Evolutionary conservation across 164 flowering plant species (phyloP).

Genomic region (Houttuynia cordata): DNA sequence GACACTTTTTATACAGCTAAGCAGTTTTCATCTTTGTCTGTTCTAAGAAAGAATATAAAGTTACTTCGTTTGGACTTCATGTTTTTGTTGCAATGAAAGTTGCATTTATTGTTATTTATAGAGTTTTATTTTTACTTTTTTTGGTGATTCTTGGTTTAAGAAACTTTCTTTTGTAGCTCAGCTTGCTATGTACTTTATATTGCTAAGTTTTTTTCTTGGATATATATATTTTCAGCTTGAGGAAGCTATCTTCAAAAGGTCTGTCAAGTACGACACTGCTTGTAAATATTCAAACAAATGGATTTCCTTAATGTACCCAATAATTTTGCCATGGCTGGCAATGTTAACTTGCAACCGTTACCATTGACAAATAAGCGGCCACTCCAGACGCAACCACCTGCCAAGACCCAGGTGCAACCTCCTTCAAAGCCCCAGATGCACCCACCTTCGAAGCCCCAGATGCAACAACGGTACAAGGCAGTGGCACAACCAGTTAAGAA

Average conservation of each 20-base stretch:
- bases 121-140: no score
- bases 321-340: slow-evolving; percentile 9
- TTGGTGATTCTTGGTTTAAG: neutral
- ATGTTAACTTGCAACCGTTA: slow-evolving; percentile 29
- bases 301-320: neutral
- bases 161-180: neutral
- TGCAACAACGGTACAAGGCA: neutral
- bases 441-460: neutral
- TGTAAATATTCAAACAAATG: neutral
- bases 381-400: neutral
- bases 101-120: no score
- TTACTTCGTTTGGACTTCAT: no score
- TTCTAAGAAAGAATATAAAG: no score
- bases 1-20: no score
- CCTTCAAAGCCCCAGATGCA: neutral
- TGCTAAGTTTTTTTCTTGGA: neutral
- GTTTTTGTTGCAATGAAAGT: no score
- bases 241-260: neutral
- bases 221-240: neutral
- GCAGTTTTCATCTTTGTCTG: no score
- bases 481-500: no score
- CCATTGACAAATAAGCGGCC: slow-evolving; percentile 22
- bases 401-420: neutral
- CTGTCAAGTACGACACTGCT: neutral
- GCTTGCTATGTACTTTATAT: neutral